These are phyloP conservation scores for Tylopilus felleus DNA, from an alignment of 768 basidiomycete genomes.

Conservation along the genomic window DNA sequence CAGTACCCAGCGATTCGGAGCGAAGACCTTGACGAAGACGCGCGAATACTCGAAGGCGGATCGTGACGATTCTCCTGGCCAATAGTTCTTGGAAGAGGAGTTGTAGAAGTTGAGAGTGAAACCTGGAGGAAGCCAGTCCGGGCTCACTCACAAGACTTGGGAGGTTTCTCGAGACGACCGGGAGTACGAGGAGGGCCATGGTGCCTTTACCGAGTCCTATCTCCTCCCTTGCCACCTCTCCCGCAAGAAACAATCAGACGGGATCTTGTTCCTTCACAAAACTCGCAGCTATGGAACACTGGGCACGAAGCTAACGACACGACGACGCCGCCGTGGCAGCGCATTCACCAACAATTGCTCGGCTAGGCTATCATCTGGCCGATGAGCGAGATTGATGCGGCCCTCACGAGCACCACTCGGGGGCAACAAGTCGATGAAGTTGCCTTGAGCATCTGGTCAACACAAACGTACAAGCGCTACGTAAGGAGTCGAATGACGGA, in stretches of 20 bases:
- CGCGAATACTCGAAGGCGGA: slow-evolving; percentile 40
- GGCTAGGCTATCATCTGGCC: slow-evolving; percentile 91
- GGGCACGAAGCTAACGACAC: slow-evolving; percentile 42
- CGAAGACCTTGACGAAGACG: slow-evolving; percentile 31
- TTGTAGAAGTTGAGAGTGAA: slow-evolving; percentile 74
- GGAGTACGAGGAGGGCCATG: slow-evolving; percentile 48
- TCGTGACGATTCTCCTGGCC: slow-evolving; percentile 74
- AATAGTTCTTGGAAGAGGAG: slow-evolving; percentile 78
- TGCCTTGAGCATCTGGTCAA: slow-evolving; percentile 88
- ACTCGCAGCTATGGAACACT: slow-evolving; percentile 39
- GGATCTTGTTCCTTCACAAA: slow-evolving; percentile 46
- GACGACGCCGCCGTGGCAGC: slow-evolving; percentile 76
- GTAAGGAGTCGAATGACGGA: slow-evolving; percentile 81
- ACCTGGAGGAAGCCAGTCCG: slow-evolving; percentile 66
- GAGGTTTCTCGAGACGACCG: slow-evolving; percentile 69
- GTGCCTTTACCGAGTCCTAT: slow-evolving; percentile 50
- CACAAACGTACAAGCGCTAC: slow-evolving; percentile 88
- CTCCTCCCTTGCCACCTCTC: slow-evolving; percentile 43
- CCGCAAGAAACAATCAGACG: slow-evolving; percentile 36
- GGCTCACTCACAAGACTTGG: slow-evolving; percentile 73
- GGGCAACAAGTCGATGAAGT: slow-evolving; percentile 87
- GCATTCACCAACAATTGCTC: slow-evolving; percentile 74
- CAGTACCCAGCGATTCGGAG: slow-evolving; percentile 34
- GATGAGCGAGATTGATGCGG: slow-evolving; percentile 69
- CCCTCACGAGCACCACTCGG: slow-evolving; percentile 78